Evolutionary conservation across 257 asterid genomes (phyloP), one percentile per base, ranked within the genome.

Genomic region (Dorcoceras hygrometricum): DNA sequence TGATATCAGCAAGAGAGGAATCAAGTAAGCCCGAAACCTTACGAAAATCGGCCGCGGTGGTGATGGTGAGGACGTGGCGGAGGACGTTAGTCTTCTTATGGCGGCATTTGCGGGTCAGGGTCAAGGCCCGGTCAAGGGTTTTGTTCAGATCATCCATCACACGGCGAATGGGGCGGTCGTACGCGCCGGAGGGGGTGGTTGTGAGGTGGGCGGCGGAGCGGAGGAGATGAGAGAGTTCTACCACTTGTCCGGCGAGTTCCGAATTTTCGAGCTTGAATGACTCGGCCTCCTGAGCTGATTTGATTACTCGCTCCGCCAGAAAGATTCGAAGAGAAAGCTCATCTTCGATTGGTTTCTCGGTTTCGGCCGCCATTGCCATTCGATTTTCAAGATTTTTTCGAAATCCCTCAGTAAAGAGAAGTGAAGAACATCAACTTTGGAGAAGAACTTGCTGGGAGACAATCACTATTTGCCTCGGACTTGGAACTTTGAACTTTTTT

Each of bases 161-260:
- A 4, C 89, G 84, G 78, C 85, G 89, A 61, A 86, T 62, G 39
- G 93, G 93, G 78, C 86, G 93, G 76, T 83, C 82, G 77, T 83
- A 86, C 63, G 74, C 51, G 36, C 72, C 57, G 62, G 78, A 8
- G 63, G 78, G 16, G 65, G 80, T 7, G 78, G 78, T 19, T 76
- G 77, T 46, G 66, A 81, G 81, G 26, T 86, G 84, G 64, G 79
- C 82, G 65, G 81, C 76, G 67, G 93, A 68, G 58, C 82, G 83
- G 62, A 86, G 89, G 65, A 69, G 77, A 32, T 78, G 79, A 7
- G 77, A 70, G 64, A 86, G 83, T n/a, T 74, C 76, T 14, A 77
- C 73, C 4, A 73, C 65, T 65, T 76, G 79, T 72, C 54, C 58
- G 56, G 79, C 73, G 11, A 86, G 83, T 3, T 83, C 85, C 0